These are phyloP conservation scores for Kwoniella sp. DNA, from an alignment of 768 basidiomycete genomes.

Conservation along the genomic window DNA sequence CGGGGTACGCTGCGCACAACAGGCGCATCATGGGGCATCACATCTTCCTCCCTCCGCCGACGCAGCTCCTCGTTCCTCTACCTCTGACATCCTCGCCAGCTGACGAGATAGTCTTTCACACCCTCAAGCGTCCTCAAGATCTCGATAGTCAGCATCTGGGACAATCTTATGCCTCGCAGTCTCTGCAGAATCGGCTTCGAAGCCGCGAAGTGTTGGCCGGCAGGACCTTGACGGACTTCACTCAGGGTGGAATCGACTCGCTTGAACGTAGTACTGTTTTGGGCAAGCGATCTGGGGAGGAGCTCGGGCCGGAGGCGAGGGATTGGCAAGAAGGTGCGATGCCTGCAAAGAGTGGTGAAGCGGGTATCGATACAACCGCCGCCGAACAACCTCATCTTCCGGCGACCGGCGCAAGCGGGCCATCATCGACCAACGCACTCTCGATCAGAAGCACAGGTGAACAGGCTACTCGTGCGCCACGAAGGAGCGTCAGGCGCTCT, in stretches of 20 bases:
- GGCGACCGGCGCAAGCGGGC: no score
- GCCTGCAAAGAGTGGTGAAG: not conserved
- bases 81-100: not conserved
- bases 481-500: slow-evolving; percentile 1
- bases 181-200: not conserved
- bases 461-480: not conserved
- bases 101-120: not conserved
- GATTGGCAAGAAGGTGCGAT: not conserved
- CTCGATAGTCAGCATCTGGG: not conserved
- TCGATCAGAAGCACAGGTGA: not conserved
- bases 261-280: slow-evolving; percentile 9
- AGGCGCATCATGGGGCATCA: not conserved
- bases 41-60: not conserved
- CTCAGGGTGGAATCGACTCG: slow-evolving; percentile 1
- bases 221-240: slow-evolving; percentile 2
- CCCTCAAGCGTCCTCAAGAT: not conserved
- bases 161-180: no score
- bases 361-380: no score
- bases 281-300: not conserved
- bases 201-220: no score
- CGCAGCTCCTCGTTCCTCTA: not conserved
- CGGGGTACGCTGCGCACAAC: no score
- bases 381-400: no score
- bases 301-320: not conserved
- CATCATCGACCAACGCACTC: no score